Conservation (phyloP, 1,284 basidiomycete genomes). For the Ustilago trichophora region DNA sequence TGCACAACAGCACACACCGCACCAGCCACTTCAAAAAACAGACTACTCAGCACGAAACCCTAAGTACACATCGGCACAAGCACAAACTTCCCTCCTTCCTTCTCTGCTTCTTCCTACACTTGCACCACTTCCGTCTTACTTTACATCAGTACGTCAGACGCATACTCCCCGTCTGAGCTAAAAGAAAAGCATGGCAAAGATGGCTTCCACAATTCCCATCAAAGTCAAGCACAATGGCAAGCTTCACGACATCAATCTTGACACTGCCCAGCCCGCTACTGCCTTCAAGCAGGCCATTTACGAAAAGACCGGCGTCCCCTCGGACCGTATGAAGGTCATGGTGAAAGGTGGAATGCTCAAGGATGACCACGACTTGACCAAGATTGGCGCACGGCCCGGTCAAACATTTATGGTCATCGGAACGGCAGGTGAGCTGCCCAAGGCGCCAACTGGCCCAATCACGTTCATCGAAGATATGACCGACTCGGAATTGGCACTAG, state of each 20-base stretch:
- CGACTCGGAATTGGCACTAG: conserved; percentile 80
- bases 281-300: conserved; percentile 86
- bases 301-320: conserved; percentile 82
- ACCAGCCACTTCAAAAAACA: too few relatives aligned
- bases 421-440: conserved; percentile 87
- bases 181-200: conserved; percentile 67
- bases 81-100: too few relatives aligned
- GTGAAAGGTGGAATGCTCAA: conserved; percentile 86
- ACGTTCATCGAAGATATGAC: conserved; percentile 90
- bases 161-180: too few relatives aligned
- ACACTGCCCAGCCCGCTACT: conserved; percentile 75
- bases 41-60: too few relatives aligned
- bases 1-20: too few relatives aligned
- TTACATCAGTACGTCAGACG: too few relatives aligned
- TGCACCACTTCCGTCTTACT: too few relatives aligned
- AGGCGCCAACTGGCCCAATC: conserved; percentile 79
- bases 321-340: conserved; percentile 95
- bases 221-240: conserved; percentile 92
- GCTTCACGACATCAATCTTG: conserved; percentile 69
- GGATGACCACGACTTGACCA: conserved; percentile 85
- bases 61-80: too few relatives aligned
- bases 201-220: conserved; percentile 69
- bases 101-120: too few relatives aligned
- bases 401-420: conserved; percentile 70
- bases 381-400: conserved; percentile 78